A percentile compares a stretch with the other conserved stretches of the same genome.
Evolutionary conservation across 2,329 filamentous ascomycete species (phyloP).

Genomic region (Stachybotrys elegans): DNA sequence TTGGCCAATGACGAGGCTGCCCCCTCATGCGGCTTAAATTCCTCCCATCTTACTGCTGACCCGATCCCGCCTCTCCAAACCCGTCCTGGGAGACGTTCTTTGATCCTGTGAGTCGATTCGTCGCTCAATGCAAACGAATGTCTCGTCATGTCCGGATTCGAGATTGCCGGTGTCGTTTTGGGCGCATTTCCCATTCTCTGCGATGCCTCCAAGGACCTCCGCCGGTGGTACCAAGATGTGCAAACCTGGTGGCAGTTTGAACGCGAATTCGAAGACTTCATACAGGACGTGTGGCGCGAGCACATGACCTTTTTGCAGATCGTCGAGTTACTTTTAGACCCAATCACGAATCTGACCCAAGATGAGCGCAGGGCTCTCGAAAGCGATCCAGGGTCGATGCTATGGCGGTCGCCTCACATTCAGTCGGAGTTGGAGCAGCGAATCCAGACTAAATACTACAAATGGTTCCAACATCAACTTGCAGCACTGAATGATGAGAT

Average conservation of each 20-base stretch:
- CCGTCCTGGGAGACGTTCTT: neutral
- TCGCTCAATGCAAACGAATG: neutral
- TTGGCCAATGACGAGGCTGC: too few species aligned
- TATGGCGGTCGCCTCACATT: conserved; percentile 1
- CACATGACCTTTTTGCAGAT: conserved; percentile 3
- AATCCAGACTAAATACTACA: conserved; percentile 1
- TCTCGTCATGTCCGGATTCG: conserved; percentile 5
- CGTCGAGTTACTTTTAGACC: conserved; percentile 3
- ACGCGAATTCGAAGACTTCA: conserved; percentile 5
- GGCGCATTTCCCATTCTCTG: conserved; percentile 2
- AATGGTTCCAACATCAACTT: conserved; percentile 3
- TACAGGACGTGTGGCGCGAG: conserved; percentile 2
- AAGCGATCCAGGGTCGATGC: neutral
- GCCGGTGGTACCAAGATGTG: neutral
- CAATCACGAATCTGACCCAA: neutral
- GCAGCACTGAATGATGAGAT: conserved; percentile 1
- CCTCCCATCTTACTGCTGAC: too few species aligned
- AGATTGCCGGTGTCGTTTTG: conserved; percentile 6
- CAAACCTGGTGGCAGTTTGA: conserved; percentile 7
- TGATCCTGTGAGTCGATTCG: neutral
- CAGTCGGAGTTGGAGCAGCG: conserved; percentile 2
- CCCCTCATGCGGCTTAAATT: too few species aligned
- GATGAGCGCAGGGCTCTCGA: neutral
- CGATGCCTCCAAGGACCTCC: neutral
- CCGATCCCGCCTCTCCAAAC: too few species aligned